A percentile compares a stretch with the other conserved stretches of the same genome.
These are phyloP conservation scores for Eugenia klotzschiana DNA, from an alignment of 441 rosid genomes.

Conservation along the genomic window DNA sequence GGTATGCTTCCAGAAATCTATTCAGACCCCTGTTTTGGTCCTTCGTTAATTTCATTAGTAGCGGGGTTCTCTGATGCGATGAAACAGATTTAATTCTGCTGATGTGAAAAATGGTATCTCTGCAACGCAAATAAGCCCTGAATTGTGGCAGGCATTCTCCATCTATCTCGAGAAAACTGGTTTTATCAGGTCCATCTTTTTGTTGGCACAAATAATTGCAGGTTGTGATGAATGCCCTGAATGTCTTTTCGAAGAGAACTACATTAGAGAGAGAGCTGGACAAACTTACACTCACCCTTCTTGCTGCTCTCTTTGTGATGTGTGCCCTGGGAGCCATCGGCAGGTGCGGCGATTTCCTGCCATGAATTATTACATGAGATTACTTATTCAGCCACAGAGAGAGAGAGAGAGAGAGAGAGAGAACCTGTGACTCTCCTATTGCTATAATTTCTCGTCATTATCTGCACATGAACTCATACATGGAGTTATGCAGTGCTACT, in stretches of 20 bases:
- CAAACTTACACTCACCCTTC: constrained; percentile 82
- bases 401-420: neutral
- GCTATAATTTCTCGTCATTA: neutral
- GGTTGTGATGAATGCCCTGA: constrained; percentile 99
- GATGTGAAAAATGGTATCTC: neutral
- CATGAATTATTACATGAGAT: neutral
- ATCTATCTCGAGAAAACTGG: neutral
- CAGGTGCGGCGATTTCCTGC: constrained; percentile 31
- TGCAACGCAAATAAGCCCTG: neutral
- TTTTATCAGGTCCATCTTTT: neutral
- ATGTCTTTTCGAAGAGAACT: constrained; percentile 97
- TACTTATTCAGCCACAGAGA: neutral
- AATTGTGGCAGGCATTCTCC: neutral
- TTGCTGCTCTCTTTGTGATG: constrained; percentile 75
- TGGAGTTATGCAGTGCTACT: constrained; percentile 58
- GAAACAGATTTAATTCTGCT: neutral
- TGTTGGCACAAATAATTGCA: constrained; percentile 22
- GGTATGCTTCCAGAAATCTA: constrained; percentile 27
- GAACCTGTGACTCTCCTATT: neutral
- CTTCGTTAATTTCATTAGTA: neutral
- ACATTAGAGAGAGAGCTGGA: constrained; percentile 98
- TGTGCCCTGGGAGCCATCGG: constrained; percentile 84
- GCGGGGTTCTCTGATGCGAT: neutral
- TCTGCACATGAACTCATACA: neutral
- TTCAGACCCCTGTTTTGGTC: neutral